Base-by-base conservation (phyloP, 176 grass and related monocot species). In the Eleusine coracana region DNA sequence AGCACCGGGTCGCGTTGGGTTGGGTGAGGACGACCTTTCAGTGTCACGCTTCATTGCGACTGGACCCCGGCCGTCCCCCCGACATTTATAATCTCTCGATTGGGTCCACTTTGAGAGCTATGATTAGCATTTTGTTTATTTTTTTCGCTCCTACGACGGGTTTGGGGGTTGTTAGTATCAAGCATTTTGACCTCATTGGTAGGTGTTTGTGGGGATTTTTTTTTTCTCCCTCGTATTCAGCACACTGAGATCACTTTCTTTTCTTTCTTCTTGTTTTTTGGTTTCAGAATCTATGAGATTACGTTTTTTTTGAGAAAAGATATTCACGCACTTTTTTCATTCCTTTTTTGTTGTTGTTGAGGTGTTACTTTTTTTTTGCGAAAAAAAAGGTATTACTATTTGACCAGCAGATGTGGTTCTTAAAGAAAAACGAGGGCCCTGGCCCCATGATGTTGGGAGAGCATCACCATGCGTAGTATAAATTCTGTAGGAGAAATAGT, bases 21-120 rank as follows among this genome's bases (percentile, higher is more conserved):
- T 55, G 52, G 54, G 54, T 58, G 54, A 58, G 54, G 54, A 74
- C 38, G 48, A 68, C 48, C 60, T 74, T 86, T 80, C 48, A 14
- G 17, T 67, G 76, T 74, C 64, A 6, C 70, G 23, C 66, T 86
- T 80, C 77, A 86, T 68, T 74, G 60, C 60, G 14, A 28, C n/a
- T 56, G 76, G 76, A 58, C 56, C 56, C 54, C 10, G 48, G 12
- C 17, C 11, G 13, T 7, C 21, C 21, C 3, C 16, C 14, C 36
- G 4, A 3, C 59, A 74, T 80, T 74, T 80, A 73, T 50, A 80
- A n/a, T 73, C n/a, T 23, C 54, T 9, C 7, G 0, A 11, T 15
- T 15, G 17, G 56, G 65, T 27, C 38, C 54, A 62, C 74, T 11
- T 11, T 41, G 23, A 3, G 5, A 10, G 42, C 12, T n/a, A 42